These are phyloP conservation scores for Taxillus chinensis DNA, from an alignment of 164 flowering plant species.

Conservation along the genomic window DNA sequence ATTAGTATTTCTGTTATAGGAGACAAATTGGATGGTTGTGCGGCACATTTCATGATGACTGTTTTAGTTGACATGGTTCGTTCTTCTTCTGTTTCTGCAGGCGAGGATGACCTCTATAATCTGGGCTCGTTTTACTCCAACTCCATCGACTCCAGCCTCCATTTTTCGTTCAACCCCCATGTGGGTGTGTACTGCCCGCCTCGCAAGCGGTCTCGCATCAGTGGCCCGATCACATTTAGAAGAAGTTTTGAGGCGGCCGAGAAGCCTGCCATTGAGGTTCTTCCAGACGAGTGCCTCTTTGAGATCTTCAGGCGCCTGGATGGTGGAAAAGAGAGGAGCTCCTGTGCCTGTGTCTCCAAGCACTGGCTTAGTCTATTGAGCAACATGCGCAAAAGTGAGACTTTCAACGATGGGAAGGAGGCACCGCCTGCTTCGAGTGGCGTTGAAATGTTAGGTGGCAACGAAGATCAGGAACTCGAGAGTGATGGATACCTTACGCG, in stretches of 20 bases:
- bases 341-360: slow-evolving; percentile 71
- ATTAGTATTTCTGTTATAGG: too few species aligned
- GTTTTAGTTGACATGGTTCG: too few species aligned
- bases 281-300: slow-evolving; percentile 79
- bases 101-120: slow-evolving; percentile 29
- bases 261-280: slow-evolving; percentile 42
- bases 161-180: slow-evolving; percentile 22
- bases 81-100: slow-evolving; percentile 18
- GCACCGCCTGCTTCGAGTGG: slow-evolving; percentile 8
- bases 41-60: too few species aligned
- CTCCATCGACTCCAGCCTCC: slow-evolving; percentile 20
- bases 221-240: slow-evolving; percentile 24
- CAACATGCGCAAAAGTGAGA: slow-evolving; percentile 38
- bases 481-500: slow-evolving; percentile 56
- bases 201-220: slow-evolving; percentile 39
- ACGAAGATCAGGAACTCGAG: slow-evolving; percentile 24
- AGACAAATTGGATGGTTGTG: too few species aligned
- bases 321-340: slow-evolving; percentile 44
- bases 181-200: slow-evolving; percentile 42
- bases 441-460: slow-evolving; percentile 15
- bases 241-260: slow-evolving; percentile 16
- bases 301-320: slow-evolving; percentile 68
- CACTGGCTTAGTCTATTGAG: slow-evolving; percentile 59
- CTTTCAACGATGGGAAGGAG: slow-evolving; percentile 14
- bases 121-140: slow-evolving; percentile 21